Evolutionary conservation across 2,329 filamentous ascomycete species (phyloP).

Genomic region (Clonostachys rhizophaga): DNA sequence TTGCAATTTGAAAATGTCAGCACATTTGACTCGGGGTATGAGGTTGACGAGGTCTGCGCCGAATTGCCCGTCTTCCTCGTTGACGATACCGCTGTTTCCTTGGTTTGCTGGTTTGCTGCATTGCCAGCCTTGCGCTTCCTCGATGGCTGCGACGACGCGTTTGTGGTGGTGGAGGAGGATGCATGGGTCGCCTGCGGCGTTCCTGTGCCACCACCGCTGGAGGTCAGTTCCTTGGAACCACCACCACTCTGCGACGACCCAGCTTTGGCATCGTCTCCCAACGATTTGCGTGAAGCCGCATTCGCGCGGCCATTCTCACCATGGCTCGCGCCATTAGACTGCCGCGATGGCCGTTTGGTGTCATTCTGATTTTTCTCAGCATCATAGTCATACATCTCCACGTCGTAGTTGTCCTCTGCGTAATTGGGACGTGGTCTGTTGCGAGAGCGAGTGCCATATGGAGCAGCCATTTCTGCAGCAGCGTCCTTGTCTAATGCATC

Average conservation of each 20-base stretch:
- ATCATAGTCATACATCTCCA: conserved; percentile 73
- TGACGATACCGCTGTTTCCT: conserved; percentile 4
- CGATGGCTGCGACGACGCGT: conserved; percentile 40
- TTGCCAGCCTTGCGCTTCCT: conserved; percentile 82
- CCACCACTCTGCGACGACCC: conserved; percentile 21
- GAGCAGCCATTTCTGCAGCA: conserved; percentile 51
- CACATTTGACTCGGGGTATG: conserved; percentile 71
- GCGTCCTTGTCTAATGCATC: conserved; percentile 43
- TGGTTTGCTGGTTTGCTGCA: conserved; percentile 11
- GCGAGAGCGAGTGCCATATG: conserved; percentile 90
- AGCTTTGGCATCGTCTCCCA: conserved; percentile 30
- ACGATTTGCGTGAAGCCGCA: conserved; percentile 33
- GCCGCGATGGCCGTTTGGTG: conserved; percentile 51
- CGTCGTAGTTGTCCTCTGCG: conserved; percentile 89
- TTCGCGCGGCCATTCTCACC: conserved; percentile 23
- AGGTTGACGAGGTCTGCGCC: conserved; percentile 29
- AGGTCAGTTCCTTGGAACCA: conserved; percentile 25
- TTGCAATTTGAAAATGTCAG: conserved; percentile 76
- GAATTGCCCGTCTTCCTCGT: conserved; percentile 18
- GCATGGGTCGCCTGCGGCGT: conserved; percentile 41
- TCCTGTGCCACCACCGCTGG: conserved; percentile 14
- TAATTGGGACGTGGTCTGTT: conserved; percentile 91
- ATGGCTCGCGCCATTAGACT: conserved; percentile 31
- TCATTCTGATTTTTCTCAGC: conserved; percentile 51
- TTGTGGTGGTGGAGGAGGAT: conserved; percentile 14